Evolutionary conservation across 108 stramenopile genomes (phyloP), one percentile per base, ranked within the genome.

Genomic region (Thalassiosira profunda): DNA sequence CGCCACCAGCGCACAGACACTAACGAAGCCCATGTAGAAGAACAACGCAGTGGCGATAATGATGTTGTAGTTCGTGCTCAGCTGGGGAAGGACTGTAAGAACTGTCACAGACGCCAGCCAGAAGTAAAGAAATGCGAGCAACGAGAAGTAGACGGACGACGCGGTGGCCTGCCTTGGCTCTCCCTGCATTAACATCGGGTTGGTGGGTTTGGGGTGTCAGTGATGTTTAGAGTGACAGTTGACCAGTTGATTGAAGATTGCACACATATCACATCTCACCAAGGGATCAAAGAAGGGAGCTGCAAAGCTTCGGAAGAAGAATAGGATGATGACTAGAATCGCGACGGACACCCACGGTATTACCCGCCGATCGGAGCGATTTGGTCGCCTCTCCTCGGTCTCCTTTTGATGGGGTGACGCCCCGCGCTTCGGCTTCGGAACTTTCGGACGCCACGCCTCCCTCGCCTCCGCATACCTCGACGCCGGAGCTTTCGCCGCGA

Each of bases 11-110:
- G 74, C 62, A 38, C 42, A 49, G 6, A 80, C 44, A 41, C 73
- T 69, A 5, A 60, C 59, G 24, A 79, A 80, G 10, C 58, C 51
- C 79, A 83, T 80, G 34, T 70, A 79, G 44, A 83, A 83, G 46
- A 83, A 83, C 14, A 83, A 44, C 17, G 82, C 79, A 4, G 79
- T 67, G 24, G 76, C 76, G 48, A 72, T 78, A 35, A 83, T 76
- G 14, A 74, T 64, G 56, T 83, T 83, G 72, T 74, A 76, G 33
- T 83, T 49, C n/a, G 72, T 61, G 6, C 60, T 65, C 37, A 83
- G 53, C 37, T 83, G 82, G 18, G 82, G 82, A n/a, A 83, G 34
- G 9, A 80, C 55, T 0, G 79, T 83, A 10, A 83, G 70, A 1
- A 58, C 36, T 20, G 82, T 79, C 8, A 76, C 78, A 7, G 74